These are phyloP conservation scores for Stipa capillata DNA, from an alignment of 176 grass and related monocot species.

Conservation along the genomic window DNA sequence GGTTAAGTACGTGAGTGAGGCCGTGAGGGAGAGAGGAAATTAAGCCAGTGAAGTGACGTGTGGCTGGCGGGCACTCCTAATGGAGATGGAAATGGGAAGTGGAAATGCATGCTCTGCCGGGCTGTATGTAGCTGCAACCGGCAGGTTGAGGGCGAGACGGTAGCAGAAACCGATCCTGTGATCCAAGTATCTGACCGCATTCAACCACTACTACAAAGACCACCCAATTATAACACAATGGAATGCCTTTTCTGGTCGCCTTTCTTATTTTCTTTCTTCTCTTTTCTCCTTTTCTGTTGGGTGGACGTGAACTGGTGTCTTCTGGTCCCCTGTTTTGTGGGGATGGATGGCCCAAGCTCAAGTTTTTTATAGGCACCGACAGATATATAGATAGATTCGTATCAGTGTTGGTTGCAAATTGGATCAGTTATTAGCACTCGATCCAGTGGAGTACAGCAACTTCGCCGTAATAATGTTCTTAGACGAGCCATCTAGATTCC, in stretches of 20 bases:
- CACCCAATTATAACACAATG: background rate
- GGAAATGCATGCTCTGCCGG: background rate
- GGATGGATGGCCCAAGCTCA: background rate
- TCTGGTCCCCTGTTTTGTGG: conserved; percentile 5
- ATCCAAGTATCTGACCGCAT: background rate
- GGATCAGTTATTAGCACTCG: background rate
- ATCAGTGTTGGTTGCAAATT: background rate
- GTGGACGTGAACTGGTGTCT: background rate
- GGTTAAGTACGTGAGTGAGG: no score
- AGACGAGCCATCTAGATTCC: background rate
- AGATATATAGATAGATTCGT: background rate
- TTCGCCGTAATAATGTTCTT: background rate
- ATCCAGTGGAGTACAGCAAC: background rate
- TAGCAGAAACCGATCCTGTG: background rate
- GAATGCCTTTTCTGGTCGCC: background rate
- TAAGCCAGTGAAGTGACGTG: no score
- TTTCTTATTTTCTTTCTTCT: background rate
- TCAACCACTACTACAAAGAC: background rate
- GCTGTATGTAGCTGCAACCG: background rate
- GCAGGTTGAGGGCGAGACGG: background rate
- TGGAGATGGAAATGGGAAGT: no score
- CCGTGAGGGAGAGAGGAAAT: no score
- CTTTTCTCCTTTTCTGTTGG: background rate
- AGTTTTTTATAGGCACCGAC: background rate
- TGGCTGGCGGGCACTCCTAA: no score